Conservation (phyloP, 148 eudicot genomes). For the Polygonum aviculare region DNA sequence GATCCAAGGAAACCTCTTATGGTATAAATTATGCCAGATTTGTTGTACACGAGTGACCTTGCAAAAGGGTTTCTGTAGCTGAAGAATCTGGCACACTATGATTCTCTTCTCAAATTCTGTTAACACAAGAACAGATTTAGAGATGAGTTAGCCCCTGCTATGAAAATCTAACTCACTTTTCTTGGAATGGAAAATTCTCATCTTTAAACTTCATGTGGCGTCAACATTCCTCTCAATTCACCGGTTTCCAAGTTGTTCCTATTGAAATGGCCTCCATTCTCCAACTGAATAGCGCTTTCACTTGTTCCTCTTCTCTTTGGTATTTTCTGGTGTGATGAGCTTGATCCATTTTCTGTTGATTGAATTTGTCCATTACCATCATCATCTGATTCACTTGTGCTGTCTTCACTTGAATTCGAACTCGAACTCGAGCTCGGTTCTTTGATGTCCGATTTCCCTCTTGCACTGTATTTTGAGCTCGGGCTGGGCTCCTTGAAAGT, state of each 20-base stretch:
- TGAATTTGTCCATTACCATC: neutral
- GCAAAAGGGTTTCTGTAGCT: neutral
- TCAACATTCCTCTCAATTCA: slow-evolving; percentile 5
- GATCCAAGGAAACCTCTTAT: slow-evolving; percentile 25
- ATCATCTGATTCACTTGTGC: slow-evolving; percentile 4
- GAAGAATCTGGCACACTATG: neutral
- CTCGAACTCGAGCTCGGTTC: neutral
- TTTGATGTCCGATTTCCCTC: neutral
- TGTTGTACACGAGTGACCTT: slow-evolving; percentile 5
- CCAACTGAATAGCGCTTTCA: neutral
- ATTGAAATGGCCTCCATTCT: neutral
- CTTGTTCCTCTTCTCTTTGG: neutral
- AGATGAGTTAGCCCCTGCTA: slow-evolving; percentile 3
- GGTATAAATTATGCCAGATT: slow-evolving; percentile 4
- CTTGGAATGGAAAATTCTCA: neutral
- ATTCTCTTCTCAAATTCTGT: neutral
- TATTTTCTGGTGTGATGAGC: neutral
- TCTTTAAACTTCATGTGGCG: neutral
- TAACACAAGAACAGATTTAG: neutral
- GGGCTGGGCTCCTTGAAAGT: slow-evolving; percentile 34
- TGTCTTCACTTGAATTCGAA: neutral
- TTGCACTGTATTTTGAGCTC: slow-evolving; percentile 8
- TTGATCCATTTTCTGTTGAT: neutral
- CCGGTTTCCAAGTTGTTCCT: neutral
- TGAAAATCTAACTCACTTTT: neutral